Conservation (phyloP, 2,329 filamentous ascomycete genomes). For the Phyllosticta ampelicida region DNA sequence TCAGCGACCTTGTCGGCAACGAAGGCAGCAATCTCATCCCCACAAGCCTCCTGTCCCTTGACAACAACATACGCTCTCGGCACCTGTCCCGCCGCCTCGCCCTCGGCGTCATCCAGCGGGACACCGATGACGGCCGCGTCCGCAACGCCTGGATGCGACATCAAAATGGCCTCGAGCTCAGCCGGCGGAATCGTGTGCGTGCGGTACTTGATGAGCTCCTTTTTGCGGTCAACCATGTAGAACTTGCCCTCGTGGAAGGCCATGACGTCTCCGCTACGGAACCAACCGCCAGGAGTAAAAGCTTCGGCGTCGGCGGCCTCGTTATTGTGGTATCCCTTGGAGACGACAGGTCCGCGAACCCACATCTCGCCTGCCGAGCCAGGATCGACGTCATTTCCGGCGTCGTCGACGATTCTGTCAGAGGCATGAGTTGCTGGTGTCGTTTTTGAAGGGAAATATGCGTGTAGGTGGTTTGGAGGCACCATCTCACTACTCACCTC, state of each 20-base stretch:
- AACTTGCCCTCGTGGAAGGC: constrained; percentile 26
- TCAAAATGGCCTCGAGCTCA: constrained; percentile 36
- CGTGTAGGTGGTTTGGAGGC: background rate
- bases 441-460: background rate
- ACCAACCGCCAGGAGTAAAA: constrained; percentile 23
- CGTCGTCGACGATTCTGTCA: constrained; percentile 25
- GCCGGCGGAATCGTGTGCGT: constrained; percentile 40
- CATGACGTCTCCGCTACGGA: constrained; percentile 30
- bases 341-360: constrained; percentile 27
- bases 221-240: constrained; percentile 34
- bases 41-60: constrained; percentile 28
- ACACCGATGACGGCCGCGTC: constrained; percentile 40
- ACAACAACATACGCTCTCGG: constrained; percentile 35
- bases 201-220: constrained; percentile 40
- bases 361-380: constrained; percentile 24
- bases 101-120: constrained; percentile 10
- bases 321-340: constrained; percentile 29
- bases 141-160: constrained; percentile 30
- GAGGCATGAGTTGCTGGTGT: constrained; percentile 13
- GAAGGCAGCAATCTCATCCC: constrained; percentile 24
- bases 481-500: background rate
- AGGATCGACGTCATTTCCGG: constrained; percentile 21
- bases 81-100: constrained; percentile 26
- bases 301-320: constrained; percentile 19
- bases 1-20: constrained; percentile 23